Percentiles rank a stretch among this genome's conserved stretches.
These are phyloP conservation scores for Cocos nucifera DNA, from an alignment of 176 grass and related monocot genomes.

Conservation along the genomic window DNA sequence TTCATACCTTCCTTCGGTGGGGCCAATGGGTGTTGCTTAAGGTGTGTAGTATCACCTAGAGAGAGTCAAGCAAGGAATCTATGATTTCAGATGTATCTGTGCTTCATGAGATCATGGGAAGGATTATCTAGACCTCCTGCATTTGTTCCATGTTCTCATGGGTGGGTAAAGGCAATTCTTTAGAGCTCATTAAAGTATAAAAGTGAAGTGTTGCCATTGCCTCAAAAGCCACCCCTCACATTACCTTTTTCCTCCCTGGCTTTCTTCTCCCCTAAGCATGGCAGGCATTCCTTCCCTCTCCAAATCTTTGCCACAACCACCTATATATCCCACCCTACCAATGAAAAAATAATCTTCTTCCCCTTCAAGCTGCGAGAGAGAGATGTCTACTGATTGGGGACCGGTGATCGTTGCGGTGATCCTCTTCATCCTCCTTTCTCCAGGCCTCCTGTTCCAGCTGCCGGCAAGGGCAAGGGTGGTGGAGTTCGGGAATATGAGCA, in stretches of 20 bases:
- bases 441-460: constrained; percentile 76
- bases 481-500: constrained; percentile 82
- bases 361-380: not conserved
- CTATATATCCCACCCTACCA: constrained; percentile 5
- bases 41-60: too few species aligned
- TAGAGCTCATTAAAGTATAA: constrained; percentile 14
- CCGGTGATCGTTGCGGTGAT: constrained; percentile 82
- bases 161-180: too few species aligned
- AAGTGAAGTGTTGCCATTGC: not conserved
- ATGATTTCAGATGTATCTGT: too few species aligned
- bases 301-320: not conserved
- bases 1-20: too few species aligned
- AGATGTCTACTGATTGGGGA: constrained; percentile 62
- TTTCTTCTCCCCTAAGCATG: constrained; percentile 56
- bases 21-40: too few species aligned
- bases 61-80: too few species aligned
- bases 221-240: not conserved
- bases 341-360: not conserved
- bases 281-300: constrained; percentile 68
- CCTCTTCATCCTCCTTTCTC: constrained; percentile 70
- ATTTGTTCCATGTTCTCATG: too few species aligned
- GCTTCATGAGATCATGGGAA: too few species aligned
- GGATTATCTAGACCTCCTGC: too few species aligned
- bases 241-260: not conserved
- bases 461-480: constrained; percentile 52